These are phyloP conservation scores for Vitis riparia DNA, from an alignment of 164 flowering plant species.

Conservation along the genomic window DNA sequence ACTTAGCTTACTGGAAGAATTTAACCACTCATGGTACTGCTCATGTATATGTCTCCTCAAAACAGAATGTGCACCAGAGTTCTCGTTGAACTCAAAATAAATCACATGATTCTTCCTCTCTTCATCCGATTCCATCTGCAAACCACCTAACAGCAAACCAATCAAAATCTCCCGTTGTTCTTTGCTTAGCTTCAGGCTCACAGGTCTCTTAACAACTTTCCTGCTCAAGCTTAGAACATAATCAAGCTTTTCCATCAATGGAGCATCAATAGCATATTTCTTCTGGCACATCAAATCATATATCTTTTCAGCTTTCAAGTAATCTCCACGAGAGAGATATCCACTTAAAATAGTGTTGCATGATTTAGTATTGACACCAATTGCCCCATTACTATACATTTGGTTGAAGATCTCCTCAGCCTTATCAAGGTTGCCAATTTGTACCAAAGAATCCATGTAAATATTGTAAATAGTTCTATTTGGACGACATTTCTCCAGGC, in stretches of 20 bases:
- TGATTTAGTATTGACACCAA: slow-evolving; percentile 62
- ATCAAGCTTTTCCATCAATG: slow-evolving; percentile 66
- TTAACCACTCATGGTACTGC: slow-evolving; percentile 75
- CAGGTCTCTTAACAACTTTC: slow-evolving; percentile 51
- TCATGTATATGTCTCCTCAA: slow-evolving; percentile 64
- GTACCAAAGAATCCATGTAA: slow-evolving; percentile 76
- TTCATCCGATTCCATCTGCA: slow-evolving; percentile 60
- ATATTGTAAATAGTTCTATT: slow-evolving; percentile 56
- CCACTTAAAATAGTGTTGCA: slow-evolving; percentile 75
- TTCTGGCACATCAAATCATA: slow-evolving; percentile 78
- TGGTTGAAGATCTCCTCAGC: slow-evolving; percentile 72
- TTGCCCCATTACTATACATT: slow-evolving; percentile 50
- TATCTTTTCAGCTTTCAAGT: slow-evolving; percentile 65
- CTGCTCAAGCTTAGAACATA: slow-evolving; percentile 50
- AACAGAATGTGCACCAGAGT: slow-evolving; percentile 36
- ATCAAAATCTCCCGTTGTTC: slow-evolving; percentile 84
- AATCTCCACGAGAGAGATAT: slow-evolving; percentile 50
- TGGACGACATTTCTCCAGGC: slow-evolving; percentile 65
- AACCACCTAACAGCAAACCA: slow-evolving; percentile 86
- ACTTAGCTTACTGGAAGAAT: slow-evolving; percentile 26
- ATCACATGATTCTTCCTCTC: slow-evolving; percentile 51
- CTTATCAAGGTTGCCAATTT: slow-evolving; percentile 48
- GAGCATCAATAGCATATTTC: slow-evolving; percentile 63
- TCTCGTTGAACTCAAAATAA: slow-evolving; percentile 62
- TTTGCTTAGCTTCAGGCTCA: slow-evolving; percentile 62